Evolutionary conservation across 306 rosid genomes (phyloP).

Genomic region (Sindora glabra): DNA sequence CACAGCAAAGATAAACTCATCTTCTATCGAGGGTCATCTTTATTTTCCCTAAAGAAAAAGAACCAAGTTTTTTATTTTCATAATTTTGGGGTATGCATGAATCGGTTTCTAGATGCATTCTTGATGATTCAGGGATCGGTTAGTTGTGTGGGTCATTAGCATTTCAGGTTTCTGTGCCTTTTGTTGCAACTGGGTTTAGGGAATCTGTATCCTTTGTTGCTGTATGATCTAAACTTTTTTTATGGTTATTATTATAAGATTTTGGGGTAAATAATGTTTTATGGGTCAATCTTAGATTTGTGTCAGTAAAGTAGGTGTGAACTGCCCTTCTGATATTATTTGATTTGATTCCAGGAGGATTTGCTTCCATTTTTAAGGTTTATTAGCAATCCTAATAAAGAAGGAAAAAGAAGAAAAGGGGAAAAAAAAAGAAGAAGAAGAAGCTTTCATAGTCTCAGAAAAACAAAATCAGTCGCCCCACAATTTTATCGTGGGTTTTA

Average conservation of each 20-base stretch:
- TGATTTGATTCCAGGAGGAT: conserved; percentile 65
- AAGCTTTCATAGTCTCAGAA: conserved; percentile 9
- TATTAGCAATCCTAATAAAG: conserved; percentile 9
- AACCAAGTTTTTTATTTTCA: background rate
- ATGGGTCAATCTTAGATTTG: conserved; percentile 26
- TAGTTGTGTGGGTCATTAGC: conserved; percentile 13
- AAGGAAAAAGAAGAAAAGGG: conserved; percentile 7
- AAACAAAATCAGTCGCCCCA: conserved; percentile 35
- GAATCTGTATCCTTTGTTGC: conserved; percentile 10
- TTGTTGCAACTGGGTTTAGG: conserved; percentile 10
- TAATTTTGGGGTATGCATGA: conserved; percentile 40
- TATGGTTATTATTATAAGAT: conserved; percentile 15
- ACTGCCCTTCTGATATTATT: conserved; percentile 52
- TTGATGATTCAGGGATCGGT: conserved; percentile 56
- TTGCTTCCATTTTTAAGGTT: conserved; percentile 18
- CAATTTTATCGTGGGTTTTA: conserved; percentile 61
- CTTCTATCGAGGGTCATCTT: conserved; percentile 15
- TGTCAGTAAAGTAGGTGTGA: conserved; percentile 1
- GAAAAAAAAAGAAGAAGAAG: no score
- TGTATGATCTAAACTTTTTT: background rate
- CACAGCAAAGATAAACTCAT: background rate
- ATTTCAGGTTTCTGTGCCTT: conserved; percentile 12
- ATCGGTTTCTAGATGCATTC: conserved; percentile 33
- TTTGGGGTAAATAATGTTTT: conserved; percentile 44
- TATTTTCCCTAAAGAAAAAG: background rate